Base-by-base conservation (phyloP, 2,329 filamentous ascomycete species). In the Calonectria honghensis region DNA sequence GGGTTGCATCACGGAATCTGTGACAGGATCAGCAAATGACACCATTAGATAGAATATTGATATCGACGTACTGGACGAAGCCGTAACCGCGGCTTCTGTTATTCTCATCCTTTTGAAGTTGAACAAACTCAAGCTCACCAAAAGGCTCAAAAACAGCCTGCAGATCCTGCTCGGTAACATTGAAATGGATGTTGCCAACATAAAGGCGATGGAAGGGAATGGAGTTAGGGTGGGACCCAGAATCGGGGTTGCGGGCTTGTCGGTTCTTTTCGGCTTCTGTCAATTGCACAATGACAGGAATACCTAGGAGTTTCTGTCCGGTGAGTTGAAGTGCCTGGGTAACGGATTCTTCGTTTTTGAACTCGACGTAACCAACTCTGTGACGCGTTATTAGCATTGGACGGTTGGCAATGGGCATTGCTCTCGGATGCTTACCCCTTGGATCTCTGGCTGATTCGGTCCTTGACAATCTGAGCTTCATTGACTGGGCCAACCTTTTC, bases 191-290 rank as follows among this genome's bases (percentile, higher is more conserved):
- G 85, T 99, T 99, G 86, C 97, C 97, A 80, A 99, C 96, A 86
- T 98, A 99, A 74, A 99, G 94, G 80, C 97, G 95, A 87, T 99
- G 97, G 89, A 98, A 98, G 31, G 97, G 97, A 74, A 98, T 94
- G 75, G 95, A 94, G 84, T 96, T 96, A 74, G 94, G 93, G 80
- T 95, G 92, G 73, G 87, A 89, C 78, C 90, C 92, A 67, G 91
- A 88, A 81, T 97, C 94, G 68, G 94, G 91, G 78, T 92, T 96
- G 79, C 96, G 95, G 78, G 96, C 95, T 89, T 98, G 96, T 81
- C 97, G 96, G 84, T 99, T 99, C 90, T 99, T 99, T 87, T 99
- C 97, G 84, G 97, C 97, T 90, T 99, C 97, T 82, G 97, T 98
- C 85, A 98, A 93, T 87, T 98, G 96, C 70, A 96, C 97, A 82